These are phyloP conservation scores for Wickerhamomyces hampshirensis DNA, from an alignment of 805 yeast species.

Conservation along the genomic window DNA sequence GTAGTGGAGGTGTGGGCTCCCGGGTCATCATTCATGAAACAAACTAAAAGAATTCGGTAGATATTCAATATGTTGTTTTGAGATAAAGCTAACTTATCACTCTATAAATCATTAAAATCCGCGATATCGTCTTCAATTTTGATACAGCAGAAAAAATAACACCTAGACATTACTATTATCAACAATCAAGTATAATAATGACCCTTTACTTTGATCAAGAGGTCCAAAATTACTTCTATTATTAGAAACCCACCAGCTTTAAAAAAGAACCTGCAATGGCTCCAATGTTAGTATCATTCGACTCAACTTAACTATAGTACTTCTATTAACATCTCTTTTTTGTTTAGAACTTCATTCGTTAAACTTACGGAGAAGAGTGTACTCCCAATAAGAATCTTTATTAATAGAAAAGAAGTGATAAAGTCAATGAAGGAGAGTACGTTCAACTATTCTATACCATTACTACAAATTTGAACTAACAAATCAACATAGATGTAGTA, in stretches of 20 bases:
- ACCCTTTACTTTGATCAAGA: too few species aligned
- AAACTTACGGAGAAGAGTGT: conserved; percentile 7
- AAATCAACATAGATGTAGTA: conserved; percentile 2
- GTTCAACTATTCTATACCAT: not conserved
- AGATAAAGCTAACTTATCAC: too few species aligned
- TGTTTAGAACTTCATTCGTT: conserved; percentile 13
- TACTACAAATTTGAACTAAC: not conserved
- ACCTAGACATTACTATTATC: too few species aligned
- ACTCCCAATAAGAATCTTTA: conserved; percentile 16
- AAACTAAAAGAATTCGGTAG: not conserved
- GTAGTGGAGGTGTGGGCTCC: conserved; percentile 2
- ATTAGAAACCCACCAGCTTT: not conserved
- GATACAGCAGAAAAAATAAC: too few species aligned
- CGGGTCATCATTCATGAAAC: not conserved
- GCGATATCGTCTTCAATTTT: too few species aligned
- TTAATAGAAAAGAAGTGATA: conserved; percentile 13
- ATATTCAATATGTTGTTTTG: too few species aligned
- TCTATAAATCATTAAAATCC: too few species aligned
- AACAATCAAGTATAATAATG: too few species aligned
- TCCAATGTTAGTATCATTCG: conserved; percentile 11
- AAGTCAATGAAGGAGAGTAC: conserved; percentile 8
- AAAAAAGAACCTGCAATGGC: conserved; percentile 6
- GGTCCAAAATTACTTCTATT: too few species aligned
- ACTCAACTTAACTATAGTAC: not conserved
- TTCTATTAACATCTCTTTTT: not conserved